Base-by-base conservation (phyloP, 2,329 filamentous ascomycete genomes). In the Fusarium napiforme region DNA sequence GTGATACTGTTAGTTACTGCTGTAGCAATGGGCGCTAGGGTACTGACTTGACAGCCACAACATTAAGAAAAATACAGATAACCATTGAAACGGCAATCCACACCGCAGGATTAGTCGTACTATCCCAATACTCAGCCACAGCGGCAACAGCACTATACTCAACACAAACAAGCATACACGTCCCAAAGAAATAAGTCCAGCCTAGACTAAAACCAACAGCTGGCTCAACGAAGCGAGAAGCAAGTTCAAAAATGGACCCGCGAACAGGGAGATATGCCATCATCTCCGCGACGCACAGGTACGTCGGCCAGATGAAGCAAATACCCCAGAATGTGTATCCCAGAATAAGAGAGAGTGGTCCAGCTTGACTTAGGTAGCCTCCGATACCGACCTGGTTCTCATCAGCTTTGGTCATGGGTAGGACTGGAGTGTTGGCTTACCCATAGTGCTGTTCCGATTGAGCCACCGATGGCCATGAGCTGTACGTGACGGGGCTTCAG, bases 391-490 rank as follows among this genome's bases (percentile, higher is more conserved):
- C 45, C 45, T 47, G 26, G 1, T 21, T 28, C 26, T 47, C 4
- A 9, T 47, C 3, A 47, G 19, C 0, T 47, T 30, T 21, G 26
- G 10, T 8, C 19, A 6, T 30, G 19, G 45, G 15, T 30, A 3
- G 26, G 7, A 8, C 8, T 5, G 2, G 6, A 30, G 6, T 7
- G 7, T 47, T 36, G 8, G 9, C 43, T 2, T 60, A 64, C 82
- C 75, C 82, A 85, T 52, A 85, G 81, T 50, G 82, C 83, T 19
- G 82, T 84, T 11, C 84, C 84, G 49, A 85, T 86, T 28, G 83
- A 83, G 45, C 85, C 85, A 39, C 83, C 85, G 21, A 86, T 85
- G 37, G 84, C 84, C 83, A 86, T 86, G 58, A 86, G 83, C 72
- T 86, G 84, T 23, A 86, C 84, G 66, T 85, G 84, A 26, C 84